phyloP scores from a whole-genome alignment of 129 eudicot genomes.

The Lonicera japonica region DNA sequence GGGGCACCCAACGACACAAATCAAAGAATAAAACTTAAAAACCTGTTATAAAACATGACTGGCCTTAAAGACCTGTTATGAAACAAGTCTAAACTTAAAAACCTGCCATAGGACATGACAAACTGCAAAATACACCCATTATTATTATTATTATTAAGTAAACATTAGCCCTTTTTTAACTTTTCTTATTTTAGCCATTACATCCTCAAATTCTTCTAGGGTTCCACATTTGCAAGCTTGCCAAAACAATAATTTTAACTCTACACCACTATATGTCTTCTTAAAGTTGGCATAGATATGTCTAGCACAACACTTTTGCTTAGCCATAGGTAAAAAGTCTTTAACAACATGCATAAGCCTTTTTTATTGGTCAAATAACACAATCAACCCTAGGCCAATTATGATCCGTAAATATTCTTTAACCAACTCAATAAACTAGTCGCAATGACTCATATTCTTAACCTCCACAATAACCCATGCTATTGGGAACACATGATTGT shows the following conservation, averaged over 20 bases:
- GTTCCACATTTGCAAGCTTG: neutral
- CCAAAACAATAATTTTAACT: neutral
- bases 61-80: no score
- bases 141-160: no score
- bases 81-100: no score
- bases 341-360: neutral
- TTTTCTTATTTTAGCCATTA: neutral
- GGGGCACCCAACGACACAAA: no score
- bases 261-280: neutral
- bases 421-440: neutral
- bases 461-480: no score
- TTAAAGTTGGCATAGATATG: slow-evolving; percentile 10
- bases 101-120: no score
- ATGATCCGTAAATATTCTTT: neutral
- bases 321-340: neutral
- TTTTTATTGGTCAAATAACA: neutral
- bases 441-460: neutral
- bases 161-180: no score
- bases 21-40: no score
- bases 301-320: slow-evolving; percentile 1
- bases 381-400: neutral
- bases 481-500: neutral
- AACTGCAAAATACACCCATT: no score
- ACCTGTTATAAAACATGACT: no score
- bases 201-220: neutral